Evolutionary conservation across 2,329 filamentous ascomycete genomes (phyloP), one percentile per base, ranked within the genome.

Genomic region (Corynespora cassiicola): DNA sequence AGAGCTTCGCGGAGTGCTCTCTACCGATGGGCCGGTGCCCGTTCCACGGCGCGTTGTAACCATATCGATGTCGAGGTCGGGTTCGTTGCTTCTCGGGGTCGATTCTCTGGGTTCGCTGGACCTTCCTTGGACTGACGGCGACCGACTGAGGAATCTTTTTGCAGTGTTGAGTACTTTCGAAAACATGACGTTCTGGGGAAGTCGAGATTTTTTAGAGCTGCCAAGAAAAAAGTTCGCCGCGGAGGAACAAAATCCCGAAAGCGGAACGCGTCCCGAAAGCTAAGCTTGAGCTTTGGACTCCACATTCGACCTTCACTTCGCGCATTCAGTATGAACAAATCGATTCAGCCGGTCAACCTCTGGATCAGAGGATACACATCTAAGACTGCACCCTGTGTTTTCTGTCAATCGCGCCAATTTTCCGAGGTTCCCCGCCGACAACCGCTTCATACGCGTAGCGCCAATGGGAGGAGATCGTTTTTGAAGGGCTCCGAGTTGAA

Each of bases 11-110:
- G 54, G 58, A 21, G 61, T 64, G 16, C 27, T 39, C 23, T 43
- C 30, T 7, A 47, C 54, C 7, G 45, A 47, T 23, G 44, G 42
- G 23, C 56, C 53, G 17, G 56, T 59, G 33, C 54, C 55, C 24
- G 56, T 58, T 9, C 61, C 65, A 42, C 59, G 52, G 39, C 63
- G 57, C 18, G 63, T 67, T 5, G 61, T 64, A 34, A 68, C 65
- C 65, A 68, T 68, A 24, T 47, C 47, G 43, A 36, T 31, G 32
- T 46, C 39, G 10, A 42, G 17, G 31, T 50, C 39, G 20, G 30
- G 29, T n/a, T 45, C 30, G 31, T 41, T 31, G 29, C 31, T 49
- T 28, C 33, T 52, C 15, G 49, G 43, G 30, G 45, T 29, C 4
- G 44, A 33, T 19, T 57, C 45, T 39, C 11, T 27, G 7, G 27